Percentiles rank a stretch among this genome's conserved stretches.
Conservation (phyloP, 139 green algal species). For the Coccomyxa sp. region DNA sequence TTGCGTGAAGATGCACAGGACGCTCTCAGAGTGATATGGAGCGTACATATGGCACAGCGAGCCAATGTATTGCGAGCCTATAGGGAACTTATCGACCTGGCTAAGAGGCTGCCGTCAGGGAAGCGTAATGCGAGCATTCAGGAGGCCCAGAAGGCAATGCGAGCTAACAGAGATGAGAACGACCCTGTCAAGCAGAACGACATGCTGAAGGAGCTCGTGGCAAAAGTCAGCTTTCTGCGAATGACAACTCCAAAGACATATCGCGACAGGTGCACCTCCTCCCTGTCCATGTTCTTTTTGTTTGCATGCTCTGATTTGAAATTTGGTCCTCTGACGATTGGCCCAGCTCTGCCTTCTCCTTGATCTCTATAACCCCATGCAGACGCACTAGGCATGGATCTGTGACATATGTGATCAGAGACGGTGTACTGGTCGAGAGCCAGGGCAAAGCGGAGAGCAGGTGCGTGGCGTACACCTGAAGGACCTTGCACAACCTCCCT, state of each 20-base stretch:
- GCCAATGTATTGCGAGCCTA: constrained; percentile 35
- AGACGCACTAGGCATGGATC: constrained; percentile 5
- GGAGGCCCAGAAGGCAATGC: constrained; percentile 27
- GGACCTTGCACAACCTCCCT: background rate
- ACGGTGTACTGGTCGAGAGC: constrained; percentile 51
- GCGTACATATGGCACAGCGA: constrained; percentile 6
- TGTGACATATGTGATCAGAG: constrained; percentile 42
- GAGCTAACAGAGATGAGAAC: constrained; percentile 18
- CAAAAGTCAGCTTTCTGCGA: constrained; percentile 52
- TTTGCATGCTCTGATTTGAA: background rate
- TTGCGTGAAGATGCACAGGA: too few species aligned
- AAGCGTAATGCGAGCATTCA: constrained; percentile 1
- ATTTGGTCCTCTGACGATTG: background rate
- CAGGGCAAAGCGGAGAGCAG: background rate
- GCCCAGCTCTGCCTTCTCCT: background rate
- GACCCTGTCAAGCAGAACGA: constrained; percentile 30
- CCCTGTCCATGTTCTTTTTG: background rate
- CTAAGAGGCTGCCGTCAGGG: constrained; percentile 28
- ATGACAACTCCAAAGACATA: constrained; percentile 37
- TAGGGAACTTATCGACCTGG: constrained; percentile 41
- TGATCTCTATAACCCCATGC: background rate
- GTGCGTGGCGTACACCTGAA: background rate
- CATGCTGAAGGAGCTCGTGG: constrained; percentile 43
- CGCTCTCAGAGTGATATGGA: too few species aligned
- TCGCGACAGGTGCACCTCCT: constrained; percentile 17